Percentiles rank a stretch among this genome's conserved stretches.
Conservation (phyloP, 2,329 filamentous ascomycete genomes). For the Emydomyces testavorans region DNA sequence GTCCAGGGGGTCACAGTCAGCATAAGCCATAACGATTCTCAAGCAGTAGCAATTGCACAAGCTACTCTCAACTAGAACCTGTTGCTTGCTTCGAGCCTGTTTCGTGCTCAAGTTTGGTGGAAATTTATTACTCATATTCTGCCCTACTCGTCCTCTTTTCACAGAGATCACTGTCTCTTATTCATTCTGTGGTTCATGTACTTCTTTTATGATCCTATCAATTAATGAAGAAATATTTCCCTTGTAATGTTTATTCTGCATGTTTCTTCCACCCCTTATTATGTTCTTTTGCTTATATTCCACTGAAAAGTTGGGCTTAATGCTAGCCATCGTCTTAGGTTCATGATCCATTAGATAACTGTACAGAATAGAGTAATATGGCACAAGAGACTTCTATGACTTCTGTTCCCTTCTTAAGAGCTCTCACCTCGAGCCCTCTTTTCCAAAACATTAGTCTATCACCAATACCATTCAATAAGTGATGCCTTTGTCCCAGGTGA, state of each 20-base stretch:
- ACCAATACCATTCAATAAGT: too few relatives aligned
- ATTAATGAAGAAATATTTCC: constrained; percentile 3
- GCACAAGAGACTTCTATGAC: too few relatives aligned
- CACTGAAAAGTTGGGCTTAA: too few relatives aligned
- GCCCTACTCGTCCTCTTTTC: too few relatives aligned
- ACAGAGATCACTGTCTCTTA: too few relatives aligned
- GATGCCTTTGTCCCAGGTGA: too few relatives aligned
- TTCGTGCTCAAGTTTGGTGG: background rate
- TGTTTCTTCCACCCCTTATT: background rate
- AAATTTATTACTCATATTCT: background rate
- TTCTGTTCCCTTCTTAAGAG: too few relatives aligned
- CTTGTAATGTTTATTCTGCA: background rate
- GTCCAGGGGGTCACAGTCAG: constrained; percentile 84
- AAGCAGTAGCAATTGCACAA: constrained; percentile 89
- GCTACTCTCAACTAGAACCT: constrained; percentile 52
- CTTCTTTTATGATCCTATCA: constrained; percentile 4
- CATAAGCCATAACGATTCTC: constrained; percentile 88
- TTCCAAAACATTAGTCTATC: too few relatives aligned
- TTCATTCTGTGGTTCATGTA: background rate
- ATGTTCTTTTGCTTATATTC: constrained; percentile 2
- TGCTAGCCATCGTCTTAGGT: too few relatives aligned
- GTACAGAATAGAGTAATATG: too few relatives aligned
- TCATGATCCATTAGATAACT: too few relatives aligned
- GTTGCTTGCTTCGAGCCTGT: background rate
- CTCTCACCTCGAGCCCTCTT: too few relatives aligned